Evolutionary conservation across 768 basidiomycete genomes (phyloP).

Genomic region (Tulasnella sp.): DNA sequence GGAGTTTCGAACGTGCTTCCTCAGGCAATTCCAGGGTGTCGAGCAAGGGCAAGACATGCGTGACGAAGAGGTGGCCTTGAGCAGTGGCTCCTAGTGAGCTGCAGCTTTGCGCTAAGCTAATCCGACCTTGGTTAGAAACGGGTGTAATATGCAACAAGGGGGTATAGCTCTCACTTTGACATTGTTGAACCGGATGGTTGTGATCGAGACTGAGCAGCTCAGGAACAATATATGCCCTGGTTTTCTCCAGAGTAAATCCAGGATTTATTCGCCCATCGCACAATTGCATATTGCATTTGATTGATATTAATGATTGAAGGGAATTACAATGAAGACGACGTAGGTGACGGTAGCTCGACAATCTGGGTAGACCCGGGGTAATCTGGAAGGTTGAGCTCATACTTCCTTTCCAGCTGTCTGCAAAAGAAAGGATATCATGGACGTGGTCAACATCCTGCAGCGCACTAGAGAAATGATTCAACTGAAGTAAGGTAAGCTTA

Average conservation of each 20-base stretch:
- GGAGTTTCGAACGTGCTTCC: not conserved
- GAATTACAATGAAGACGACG: too few relatives aligned
- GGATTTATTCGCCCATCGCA: too few relatives aligned
- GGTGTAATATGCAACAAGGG: too few relatives aligned
- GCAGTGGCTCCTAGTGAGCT: not conserved
- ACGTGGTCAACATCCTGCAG: not conserved
- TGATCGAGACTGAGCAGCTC: not conserved
- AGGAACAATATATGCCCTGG: not conserved
- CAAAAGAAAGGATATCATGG: not conserved
- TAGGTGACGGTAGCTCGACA: slow-evolving; percentile 48
- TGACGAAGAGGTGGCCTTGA: slow-evolving; percentile 3
- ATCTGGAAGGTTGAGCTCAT: slow-evolving; percentile 63
- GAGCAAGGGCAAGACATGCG: slow-evolving; percentile 3
- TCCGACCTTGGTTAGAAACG: not conserved
- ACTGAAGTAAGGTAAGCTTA: slow-evolving; percentile 31
- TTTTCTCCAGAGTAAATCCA: too few relatives aligned
- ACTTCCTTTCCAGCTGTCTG: slow-evolving; percentile 64
- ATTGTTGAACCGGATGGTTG: not conserved
- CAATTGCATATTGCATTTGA: too few relatives aligned
- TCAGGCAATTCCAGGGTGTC: not conserved
- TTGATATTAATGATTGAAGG: too few relatives aligned
- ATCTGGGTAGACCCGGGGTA: slow-evolving; percentile 77
- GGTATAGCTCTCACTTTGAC: too few relatives aligned
- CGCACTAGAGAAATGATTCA: not conserved
- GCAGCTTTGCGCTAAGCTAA: not conserved